Conservation (phyloP, 495 filamentous ascomycete species). For the Hyaloscypha finlandica region DNA sequence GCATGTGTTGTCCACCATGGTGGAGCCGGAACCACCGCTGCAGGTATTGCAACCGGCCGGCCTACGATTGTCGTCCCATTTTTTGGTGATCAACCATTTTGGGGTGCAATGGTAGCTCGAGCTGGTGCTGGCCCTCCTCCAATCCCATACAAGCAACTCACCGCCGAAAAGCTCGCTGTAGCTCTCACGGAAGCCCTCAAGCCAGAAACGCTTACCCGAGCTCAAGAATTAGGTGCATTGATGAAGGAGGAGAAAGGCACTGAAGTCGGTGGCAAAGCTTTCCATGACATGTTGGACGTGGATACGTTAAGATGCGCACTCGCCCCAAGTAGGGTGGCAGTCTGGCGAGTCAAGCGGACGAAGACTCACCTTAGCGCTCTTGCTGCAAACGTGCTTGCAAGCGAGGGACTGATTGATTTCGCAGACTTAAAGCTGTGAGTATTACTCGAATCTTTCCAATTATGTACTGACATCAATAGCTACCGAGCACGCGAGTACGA, state of each 20-base stretch:
- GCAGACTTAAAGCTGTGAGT: constrained; percentile 69
- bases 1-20: constrained; percentile 81
- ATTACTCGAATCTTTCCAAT: background rate
- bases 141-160: constrained; percentile 70
- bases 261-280: constrained; percentile 63
- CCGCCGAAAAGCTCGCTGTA: constrained; percentile 58
- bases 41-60: constrained; percentile 65
- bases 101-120: constrained; percentile 73
- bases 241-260: constrained; percentile 68
- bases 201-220: constrained; percentile 55
- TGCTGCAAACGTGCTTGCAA: constrained; percentile 64
- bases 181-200: constrained; percentile 61
- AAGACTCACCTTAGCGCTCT: constrained; percentile 66
- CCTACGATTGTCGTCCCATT: constrained; percentile 82
- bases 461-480: constrained; percentile 40
- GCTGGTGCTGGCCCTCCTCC: constrained; percentile 73
- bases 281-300: constrained; percentile 67
- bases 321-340: constrained; percentile 63
- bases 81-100: constrained; percentile 85
- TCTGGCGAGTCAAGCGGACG: constrained; percentile 68
- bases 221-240: constrained; percentile 56
- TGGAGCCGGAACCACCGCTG: constrained; percentile 80
- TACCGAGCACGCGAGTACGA: constrained; percentile 70
- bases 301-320: constrained; percentile 64
- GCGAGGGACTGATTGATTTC: constrained; percentile 61